Conservation (phyloP, 225 moss, liverwort and hornwort genomes). For the Thuidium tamariscinum region DNA sequence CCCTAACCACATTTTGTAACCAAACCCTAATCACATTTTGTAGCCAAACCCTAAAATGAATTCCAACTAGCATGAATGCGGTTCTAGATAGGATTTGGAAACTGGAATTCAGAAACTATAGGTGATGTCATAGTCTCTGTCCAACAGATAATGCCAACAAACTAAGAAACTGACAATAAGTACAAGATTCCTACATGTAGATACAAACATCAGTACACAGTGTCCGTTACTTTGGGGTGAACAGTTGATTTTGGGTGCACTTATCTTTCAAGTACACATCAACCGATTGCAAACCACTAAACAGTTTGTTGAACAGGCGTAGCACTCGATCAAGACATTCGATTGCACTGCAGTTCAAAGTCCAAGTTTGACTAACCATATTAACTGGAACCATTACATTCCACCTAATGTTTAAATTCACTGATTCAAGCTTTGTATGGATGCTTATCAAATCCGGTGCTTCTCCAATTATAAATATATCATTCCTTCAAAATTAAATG, state of each 20-base stretch:
- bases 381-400: background rate
- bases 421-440: background rate
- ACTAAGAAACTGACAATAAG: background rate
- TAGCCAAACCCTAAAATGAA: no score
- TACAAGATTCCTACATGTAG: background rate
- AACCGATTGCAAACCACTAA: background rate
- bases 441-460: background rate
- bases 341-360: background rate
- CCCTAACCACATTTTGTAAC: no score
- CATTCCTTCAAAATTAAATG: background rate
- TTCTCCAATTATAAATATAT: no score
- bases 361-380: background rate
- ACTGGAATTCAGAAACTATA: background rate
- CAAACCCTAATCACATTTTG: no score
- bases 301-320: background rate
- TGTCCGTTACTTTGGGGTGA: background rate
- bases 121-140: background rate
- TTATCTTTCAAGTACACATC: background rate
- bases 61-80: fast-evolving
- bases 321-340: background rate
- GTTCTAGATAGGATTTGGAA: background rate
- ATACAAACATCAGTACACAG: background rate
- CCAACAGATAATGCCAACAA: background rate
- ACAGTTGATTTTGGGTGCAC: background rate
- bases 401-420: background rate